Conservation (phyloP, 202 grass and related monocot genomes). For the Hordeum pubiflorum region DNA sequence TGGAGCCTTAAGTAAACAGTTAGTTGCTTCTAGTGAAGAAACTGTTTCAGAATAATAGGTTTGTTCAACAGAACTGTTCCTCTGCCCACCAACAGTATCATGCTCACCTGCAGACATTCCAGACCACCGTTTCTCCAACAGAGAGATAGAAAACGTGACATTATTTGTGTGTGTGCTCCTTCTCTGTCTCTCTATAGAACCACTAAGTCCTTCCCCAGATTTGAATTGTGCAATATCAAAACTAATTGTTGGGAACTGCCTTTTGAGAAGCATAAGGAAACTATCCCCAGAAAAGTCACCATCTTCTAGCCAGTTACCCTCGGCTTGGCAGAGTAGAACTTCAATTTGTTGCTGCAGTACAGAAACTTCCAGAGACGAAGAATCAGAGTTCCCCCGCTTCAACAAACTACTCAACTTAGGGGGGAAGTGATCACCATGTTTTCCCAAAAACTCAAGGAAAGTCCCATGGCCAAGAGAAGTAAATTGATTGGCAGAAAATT, state of each 20-base stretch:
- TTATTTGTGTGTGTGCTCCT: constrained; percentile 36
- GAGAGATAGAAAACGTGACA: constrained; percentile 59
- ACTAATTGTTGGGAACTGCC: constrained; percentile 73
- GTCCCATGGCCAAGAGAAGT: constrained; percentile 65
- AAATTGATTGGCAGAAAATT: constrained; percentile 70
- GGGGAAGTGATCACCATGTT: constrained; percentile 44
- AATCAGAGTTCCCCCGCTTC: constrained; percentile 21
- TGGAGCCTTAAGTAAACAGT: constrained; percentile 74
- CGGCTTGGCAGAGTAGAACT: constrained; percentile 60
- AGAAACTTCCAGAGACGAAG: constrained; percentile 41
- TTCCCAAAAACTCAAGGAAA: constrained; percentile 77
- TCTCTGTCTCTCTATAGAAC: constrained; percentile 32
- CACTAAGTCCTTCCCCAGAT: constrained; percentile 31
- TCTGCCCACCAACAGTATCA: constrained; percentile 11
- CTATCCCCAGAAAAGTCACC: constrained; percentile 37
- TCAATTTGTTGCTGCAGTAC: constrained; percentile 54
- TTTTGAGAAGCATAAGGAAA: constrained; percentile 57
- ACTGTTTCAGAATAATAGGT: constrained; percentile 39
- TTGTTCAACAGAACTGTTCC: constrained; percentile 20
- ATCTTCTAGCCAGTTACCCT: constrained; percentile 46
- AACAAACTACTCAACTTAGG: constrained; percentile 44
- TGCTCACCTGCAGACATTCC: constrained; percentile 22
- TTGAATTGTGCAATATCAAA: constrained; percentile 50
- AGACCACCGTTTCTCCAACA: constrained; percentile 75
- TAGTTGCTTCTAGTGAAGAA: constrained; percentile 53